Conservation (phyloP, 2,329 filamentous ascomycete species). For the Graphilbum fragrans region DNA sequence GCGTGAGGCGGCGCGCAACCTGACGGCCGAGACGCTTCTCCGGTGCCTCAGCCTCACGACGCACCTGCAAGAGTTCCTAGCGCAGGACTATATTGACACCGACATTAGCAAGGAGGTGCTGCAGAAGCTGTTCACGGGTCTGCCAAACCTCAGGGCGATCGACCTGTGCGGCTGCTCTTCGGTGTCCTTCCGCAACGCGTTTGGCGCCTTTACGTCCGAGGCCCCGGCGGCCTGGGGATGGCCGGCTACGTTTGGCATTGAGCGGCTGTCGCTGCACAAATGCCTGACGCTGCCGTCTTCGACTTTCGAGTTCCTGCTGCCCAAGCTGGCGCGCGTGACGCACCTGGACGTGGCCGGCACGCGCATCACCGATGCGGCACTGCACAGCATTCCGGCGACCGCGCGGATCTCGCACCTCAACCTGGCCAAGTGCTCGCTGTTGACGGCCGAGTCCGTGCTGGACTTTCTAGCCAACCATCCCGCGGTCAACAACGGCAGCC, state of each 20-base stretch:
- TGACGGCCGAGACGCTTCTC: constrained; percentile 61
- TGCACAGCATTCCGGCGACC: constrained; percentile 57
- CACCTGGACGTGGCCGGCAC: constrained; percentile 74
- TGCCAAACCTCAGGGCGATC: constrained; percentile 52
- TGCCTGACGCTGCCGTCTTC: constrained; percentile 57
- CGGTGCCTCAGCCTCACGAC: constrained; percentile 61
- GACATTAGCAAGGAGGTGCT: constrained; percentile 60
- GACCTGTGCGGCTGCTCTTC: constrained; percentile 72
- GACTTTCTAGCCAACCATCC: constrained; percentile 61
- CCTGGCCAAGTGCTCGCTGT: constrained; percentile 59
- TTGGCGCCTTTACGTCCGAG: constrained; percentile 37
- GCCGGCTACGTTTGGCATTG: constrained; percentile 45
- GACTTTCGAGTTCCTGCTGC: constrained; percentile 58
- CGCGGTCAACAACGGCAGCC: constrained; percentile 41
- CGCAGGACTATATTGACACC: constrained; percentile 70
- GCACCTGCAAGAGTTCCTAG: constrained; percentile 64
- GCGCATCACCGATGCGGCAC: constrained; percentile 58
- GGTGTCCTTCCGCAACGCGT: constrained; percentile 51
- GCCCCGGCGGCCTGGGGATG: constrained; percentile 25
- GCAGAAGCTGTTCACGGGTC: constrained; percentile 55
- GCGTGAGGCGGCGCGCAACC: constrained; percentile 61
- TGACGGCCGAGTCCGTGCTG: constrained; percentile 55
- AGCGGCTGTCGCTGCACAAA: constrained; percentile 65
- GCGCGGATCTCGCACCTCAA: constrained; percentile 68
- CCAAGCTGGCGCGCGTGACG: constrained; percentile 57